Percentiles rank a stretch among this genome's conserved stretches.
Conservation (phyloP, 345 rosid genomes). For the Rhizophora apiculata region DNA sequence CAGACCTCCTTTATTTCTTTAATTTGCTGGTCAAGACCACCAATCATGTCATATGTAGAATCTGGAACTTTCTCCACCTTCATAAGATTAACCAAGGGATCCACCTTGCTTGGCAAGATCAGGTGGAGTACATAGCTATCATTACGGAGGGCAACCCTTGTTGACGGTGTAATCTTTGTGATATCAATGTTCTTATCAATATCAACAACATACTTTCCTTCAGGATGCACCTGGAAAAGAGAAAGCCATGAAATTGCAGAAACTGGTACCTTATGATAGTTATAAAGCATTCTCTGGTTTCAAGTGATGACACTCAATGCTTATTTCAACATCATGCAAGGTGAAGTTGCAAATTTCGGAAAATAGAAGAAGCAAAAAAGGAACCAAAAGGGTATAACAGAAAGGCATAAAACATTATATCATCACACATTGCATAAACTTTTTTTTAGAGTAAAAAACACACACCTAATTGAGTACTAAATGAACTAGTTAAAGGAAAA, state of each 20-base stretch:
- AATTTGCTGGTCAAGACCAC: slow-evolving; percentile 96
- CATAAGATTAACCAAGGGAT: slow-evolving; percentile 98
- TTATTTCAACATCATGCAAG: not conserved
- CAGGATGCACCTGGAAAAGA: slow-evolving; percentile 87
- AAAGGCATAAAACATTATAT: no score
- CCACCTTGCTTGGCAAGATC: slow-evolving; percentile 88
- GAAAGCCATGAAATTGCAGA: not conserved
- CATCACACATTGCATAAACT: no score
- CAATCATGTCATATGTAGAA: slow-evolving; percentile 99
- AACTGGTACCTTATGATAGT: not conserved
- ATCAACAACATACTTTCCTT: slow-evolving; percentile 97
- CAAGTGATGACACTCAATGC: no score
- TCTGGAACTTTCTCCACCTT: slow-evolving; percentile 98
- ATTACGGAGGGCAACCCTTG: slow-evolving; percentile 96
- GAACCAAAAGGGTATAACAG: no score
- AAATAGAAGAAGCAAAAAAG: not conserved
- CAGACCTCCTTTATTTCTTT: slow-evolving; percentile 95
- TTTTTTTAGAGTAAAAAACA: no score
- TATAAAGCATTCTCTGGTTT: not conserved
- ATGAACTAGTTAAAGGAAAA: no score
- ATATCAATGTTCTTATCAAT: slow-evolving; percentile 91
- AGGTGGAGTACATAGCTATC: slow-evolving; percentile 98
- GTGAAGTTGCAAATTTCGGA: not conserved
- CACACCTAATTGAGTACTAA: no score
- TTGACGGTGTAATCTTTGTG: slow-evolving; percentile 87